These are phyloP conservation scores for Aspergillus arachidicola DNA, from an alignment of 2,329 filamentous ascomycete genomes.

Conservation along the genomic window DNA sequence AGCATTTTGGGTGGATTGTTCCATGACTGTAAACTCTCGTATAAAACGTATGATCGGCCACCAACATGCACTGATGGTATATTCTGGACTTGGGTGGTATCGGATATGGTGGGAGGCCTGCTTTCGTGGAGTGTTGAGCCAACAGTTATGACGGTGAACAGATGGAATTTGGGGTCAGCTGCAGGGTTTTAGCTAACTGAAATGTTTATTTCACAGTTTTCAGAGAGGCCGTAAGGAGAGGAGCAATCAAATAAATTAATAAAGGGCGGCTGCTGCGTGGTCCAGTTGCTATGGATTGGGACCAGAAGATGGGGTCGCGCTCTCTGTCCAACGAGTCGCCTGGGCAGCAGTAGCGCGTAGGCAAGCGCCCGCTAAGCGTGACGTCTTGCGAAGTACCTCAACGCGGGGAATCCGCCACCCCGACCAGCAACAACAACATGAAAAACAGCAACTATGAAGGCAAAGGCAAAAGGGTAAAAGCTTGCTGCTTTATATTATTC, in stretches of 20 bases:
- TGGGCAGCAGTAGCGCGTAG: conserved; percentile 4
- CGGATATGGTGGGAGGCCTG: not conserved
- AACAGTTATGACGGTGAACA: not conserved
- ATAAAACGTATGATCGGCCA: not conserved
- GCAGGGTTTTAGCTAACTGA: too few relatives aligned
- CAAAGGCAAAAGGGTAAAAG: not conserved
- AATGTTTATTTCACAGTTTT: not conserved
- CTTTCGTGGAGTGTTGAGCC: not conserved
- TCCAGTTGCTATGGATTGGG: not conserved
- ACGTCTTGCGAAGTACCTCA: conserved; percentile 18
- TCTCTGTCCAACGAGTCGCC: not conserved
- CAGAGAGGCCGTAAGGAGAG: not conserved
- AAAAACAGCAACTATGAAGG: not conserved
- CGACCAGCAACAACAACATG: conserved; percentile 10
- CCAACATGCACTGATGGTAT: not conserved
- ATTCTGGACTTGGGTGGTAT: not conserved
- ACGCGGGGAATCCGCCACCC: not conserved
- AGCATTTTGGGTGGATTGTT: conserved; percentile 56
- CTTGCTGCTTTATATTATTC: not conserved
- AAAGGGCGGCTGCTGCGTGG: not conserved
- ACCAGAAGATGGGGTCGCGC: not conserved
- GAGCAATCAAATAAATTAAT: not conserved
- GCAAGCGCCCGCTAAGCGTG: conserved; percentile 16
- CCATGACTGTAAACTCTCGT: conserved; percentile 47
- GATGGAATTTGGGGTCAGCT: not conserved